Percentiles rank a stretch among this genome's conserved stretches.
phyloP scores from a whole-genome alignment of 345 rosid genomes.

The Isatis tinctoria region DNA sequence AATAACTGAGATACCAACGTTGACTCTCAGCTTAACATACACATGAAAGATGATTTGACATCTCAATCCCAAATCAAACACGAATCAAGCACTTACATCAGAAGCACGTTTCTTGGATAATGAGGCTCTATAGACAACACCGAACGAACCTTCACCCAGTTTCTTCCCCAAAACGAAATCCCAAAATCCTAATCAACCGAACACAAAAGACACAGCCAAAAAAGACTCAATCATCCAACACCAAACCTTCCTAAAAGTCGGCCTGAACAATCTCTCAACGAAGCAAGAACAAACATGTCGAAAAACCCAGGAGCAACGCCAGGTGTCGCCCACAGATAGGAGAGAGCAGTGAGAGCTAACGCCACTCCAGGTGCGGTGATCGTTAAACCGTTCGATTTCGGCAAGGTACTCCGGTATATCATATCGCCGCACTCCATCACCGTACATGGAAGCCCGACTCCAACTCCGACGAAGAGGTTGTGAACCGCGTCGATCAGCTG shows the following conservation, averaged over 20 bases:
- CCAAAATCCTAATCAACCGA: constrained; percentile 5
- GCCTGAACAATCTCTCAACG: constrained; percentile 75
- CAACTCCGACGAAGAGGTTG: constrained; percentile 84
- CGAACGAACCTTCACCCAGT: constrained; percentile 96
- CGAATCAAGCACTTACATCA: constrained; percentile 46
- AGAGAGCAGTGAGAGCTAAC: constrained; percentile 71
- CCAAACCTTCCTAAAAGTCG: constrained; percentile 63
- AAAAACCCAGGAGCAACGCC: constrained; percentile 99
- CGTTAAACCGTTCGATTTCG: constrained; percentile 69
- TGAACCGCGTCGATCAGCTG: constrained; percentile 55
- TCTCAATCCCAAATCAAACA: no score
- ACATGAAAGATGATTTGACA: not conserved
- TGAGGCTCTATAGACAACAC: constrained; percentile 77
- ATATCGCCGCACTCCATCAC: constrained; percentile 98
- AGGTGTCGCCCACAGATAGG: constrained; percentile 98
- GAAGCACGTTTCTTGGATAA: constrained; percentile 59
- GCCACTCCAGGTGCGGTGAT: constrained; percentile 76
- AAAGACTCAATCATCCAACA: not conserved
- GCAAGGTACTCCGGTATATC: constrained; percentile 90
- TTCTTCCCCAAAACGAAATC: constrained; percentile 94
- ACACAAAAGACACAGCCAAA: not conserved
- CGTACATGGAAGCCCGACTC: constrained; percentile 94
- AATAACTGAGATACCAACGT: not conserved
- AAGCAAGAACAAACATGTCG: constrained; percentile 95
- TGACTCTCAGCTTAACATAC: not conserved